Conservation (phyloP, 306 rosid species). For the Prunus persica region DNA sequence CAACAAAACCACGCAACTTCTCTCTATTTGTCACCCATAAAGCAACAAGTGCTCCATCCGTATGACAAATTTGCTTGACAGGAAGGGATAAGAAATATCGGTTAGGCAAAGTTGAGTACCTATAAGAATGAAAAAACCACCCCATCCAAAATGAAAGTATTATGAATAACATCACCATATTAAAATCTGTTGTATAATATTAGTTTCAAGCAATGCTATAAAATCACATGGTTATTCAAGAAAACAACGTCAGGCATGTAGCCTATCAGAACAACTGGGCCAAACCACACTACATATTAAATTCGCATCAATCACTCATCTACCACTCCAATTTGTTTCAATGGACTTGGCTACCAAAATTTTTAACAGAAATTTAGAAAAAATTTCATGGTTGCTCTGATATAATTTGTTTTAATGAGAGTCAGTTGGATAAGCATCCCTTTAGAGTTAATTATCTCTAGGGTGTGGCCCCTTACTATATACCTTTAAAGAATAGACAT, state of each 20-base stretch:
- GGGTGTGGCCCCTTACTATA: neutral
- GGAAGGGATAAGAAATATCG: slow-evolving; percentile 73
- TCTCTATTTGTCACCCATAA: slow-evolving; percentile 97
- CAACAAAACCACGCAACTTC: slow-evolving; percentile 76
- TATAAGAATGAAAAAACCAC: slow-evolving; percentile 27
- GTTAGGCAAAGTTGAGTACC: slow-evolving; percentile 90
- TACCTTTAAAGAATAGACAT: neutral
- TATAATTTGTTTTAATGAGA: too few relatives aligned
- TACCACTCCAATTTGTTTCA: neutral
- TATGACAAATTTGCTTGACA: slow-evolving; percentile 68
- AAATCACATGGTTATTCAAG: neutral
- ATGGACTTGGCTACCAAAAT: neutral
- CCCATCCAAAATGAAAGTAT: neutral
- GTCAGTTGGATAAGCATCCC: neutral
- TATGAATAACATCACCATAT: neutral
- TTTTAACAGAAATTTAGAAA: too few relatives aligned
- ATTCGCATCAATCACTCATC: neutral
- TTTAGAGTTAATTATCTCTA: neutral
- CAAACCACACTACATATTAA: neutral
- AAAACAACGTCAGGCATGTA: neutral
- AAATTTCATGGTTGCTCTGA: neutral
- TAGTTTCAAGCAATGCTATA: neutral
- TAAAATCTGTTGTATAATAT: too few relatives aligned
- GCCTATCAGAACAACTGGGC: too few relatives aligned
- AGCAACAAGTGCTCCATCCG: slow-evolving; percentile 75